Evolutionary conservation across 2,329 filamentous ascomycete genomes (phyloP).

Genomic region (Cladophialophora bantiana): DNA sequence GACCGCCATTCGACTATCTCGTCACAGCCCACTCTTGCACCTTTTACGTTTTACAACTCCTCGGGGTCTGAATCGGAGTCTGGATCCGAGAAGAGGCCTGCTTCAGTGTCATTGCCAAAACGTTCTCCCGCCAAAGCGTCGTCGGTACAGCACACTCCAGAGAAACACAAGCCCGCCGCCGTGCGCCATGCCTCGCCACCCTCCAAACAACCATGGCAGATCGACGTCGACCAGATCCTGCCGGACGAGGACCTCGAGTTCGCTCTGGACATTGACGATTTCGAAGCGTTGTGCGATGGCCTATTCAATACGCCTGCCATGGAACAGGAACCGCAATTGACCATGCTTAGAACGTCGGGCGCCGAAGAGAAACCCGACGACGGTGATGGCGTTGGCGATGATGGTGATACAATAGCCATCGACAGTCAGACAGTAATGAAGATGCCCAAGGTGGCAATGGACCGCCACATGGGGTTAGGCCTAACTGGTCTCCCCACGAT

Average conservation of each 20-base stretch:
- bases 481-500: constrained; percentile 13
- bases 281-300: constrained; percentile 33
- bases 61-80: constrained; percentile 25
- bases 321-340: background rate
- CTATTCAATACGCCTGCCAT: constrained; percentile 27
- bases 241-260: constrained; percentile 31
- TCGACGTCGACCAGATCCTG: constrained; percentile 27
- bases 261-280: constrained; percentile 32
- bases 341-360: constrained; percentile 11
- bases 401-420: background rate
- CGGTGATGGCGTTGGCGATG: background rate
- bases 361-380: background rate
- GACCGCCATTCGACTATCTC: constrained; percentile 17
- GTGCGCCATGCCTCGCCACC: constrained; percentile 1
- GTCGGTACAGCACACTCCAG: constrained; percentile 20
- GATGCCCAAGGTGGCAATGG: constrained; percentile 3
- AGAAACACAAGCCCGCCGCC: constrained; percentile 5
- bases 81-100: background rate
- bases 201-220: constrained; percentile 21
- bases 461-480: background rate
- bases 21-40: constrained; percentile 8
- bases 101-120: background rate
- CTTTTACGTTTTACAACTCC: constrained; percentile 26
- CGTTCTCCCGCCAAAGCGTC: constrained; percentile 9
- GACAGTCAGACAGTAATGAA: background rate